Evolutionary conservation across 1,284 basidiomycete genomes (phyloP), one percentile per base, ranked within the genome.

Genomic region (Pyrrhoderma lamaoense): DNA sequence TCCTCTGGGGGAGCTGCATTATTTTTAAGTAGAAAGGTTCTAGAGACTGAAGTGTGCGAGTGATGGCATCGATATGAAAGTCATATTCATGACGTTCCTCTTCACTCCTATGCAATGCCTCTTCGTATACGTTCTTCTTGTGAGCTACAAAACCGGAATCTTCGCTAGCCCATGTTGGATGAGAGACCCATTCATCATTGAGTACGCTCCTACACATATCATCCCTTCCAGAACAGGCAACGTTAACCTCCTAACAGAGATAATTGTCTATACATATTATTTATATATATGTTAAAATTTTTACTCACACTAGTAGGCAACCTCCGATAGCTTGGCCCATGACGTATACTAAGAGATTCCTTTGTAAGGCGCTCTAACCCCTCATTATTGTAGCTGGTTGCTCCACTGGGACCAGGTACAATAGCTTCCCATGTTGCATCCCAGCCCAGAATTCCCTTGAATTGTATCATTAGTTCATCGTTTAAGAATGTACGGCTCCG

Each of bases 21-120:
- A 98, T 93, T 65, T 95, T 91, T 65, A 85, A 85, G 62, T 88
- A 87, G 59, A 97, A 85, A 1, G 95, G 93, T 63, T 99, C 95
- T 22, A 99, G 83, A 59, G 93, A 76, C 5, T 82, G 77, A 60
- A 98, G 95, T 7, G 95, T 97, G 45, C 93, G 86, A 18, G 86
- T 77, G 61, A 98, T 91, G n/a, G 93, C 95, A 64, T 98, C 95
- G 61, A 98, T 93, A 67, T 99, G 93, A 73, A 96, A 99, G 67
- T 98, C 95, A 66, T 98, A 99, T 68, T 98, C 95, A 69, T 98
- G 95, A 8, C 95, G 83, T 67, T 99, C 96, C 66, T 99, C 95
- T 64, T 99, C 95, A 49, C 87, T 90, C 43, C 93, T 88, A 69
- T 97, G 94, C n/a, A 98, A 77, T 0, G 94, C 94, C 63, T 98